These are phyloP conservation scores for Colletotrichum caudatum DNA, from an alignment of 2,329 filamentous ascomycete species.

Conservation along the genomic window DNA sequence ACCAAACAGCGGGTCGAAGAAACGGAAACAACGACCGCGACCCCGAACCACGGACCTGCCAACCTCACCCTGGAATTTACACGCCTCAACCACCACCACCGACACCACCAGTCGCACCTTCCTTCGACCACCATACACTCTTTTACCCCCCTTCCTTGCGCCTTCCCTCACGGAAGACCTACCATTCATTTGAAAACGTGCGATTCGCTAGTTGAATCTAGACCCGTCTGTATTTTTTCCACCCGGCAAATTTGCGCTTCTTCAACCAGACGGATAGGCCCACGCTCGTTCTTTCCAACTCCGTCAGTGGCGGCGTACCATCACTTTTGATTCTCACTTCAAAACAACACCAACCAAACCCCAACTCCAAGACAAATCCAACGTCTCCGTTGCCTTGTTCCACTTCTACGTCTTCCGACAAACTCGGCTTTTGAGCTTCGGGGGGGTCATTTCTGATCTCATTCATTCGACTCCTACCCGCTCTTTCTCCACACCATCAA, in stretches of 20 bases:
- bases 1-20: neutral
- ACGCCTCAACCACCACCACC: constrained; percentile 6
- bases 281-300: constrained; percentile 37
- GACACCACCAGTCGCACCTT: constrained; percentile 19
- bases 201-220: constrained; percentile 25
- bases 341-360: constrained; percentile 19
- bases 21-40: constrained; percentile 36
- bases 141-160: constrained; percentile 10
- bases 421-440: constrained; percentile 2
- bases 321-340: constrained; percentile 33
- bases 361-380: constrained; percentile 9
- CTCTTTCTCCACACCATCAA: constrained; percentile 17
- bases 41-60: constrained; percentile 31
- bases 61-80: constrained; percentile 33
- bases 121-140: constrained; percentile 15
- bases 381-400: constrained; percentile 25
- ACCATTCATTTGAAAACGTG: constrained; percentile 24
- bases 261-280: constrained; percentile 10
- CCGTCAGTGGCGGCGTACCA: constrained; percentile 37
- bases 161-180: constrained; percentile 3
- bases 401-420: constrained; percentile 29
- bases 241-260: neutral
- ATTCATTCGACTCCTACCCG: constrained; percentile 5
- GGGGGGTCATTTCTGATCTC: neutral
- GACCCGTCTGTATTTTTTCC: neutral